Conservation (phyloP, 2,329 filamentous ascomycete genomes). For the Trichoderma lentiforme region DNA sequence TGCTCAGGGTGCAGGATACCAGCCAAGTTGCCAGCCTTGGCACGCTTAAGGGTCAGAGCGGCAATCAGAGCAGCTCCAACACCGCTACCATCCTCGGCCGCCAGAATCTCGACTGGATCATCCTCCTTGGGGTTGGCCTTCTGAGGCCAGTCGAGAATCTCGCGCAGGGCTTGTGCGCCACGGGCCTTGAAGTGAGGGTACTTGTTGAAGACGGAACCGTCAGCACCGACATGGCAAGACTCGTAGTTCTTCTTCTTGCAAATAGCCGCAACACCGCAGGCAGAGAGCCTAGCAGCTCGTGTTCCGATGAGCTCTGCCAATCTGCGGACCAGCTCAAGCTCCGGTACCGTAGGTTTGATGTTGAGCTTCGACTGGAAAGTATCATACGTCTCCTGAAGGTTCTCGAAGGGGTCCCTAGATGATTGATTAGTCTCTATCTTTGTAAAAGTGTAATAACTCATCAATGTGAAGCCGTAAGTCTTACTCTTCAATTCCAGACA, state of each 20-base stretch:
- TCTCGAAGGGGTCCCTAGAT: constrained; percentile 83
- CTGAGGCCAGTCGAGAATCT: constrained; percentile 90
- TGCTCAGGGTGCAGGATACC: constrained; percentile 65
- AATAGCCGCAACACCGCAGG: constrained; percentile 93
- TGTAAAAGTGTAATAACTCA: not conserved
- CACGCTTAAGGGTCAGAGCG: constrained; percentile 62
- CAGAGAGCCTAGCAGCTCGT: constrained; percentile 85
- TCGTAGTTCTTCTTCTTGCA: constrained; percentile 92
- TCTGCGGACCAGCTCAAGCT: constrained; percentile 85
- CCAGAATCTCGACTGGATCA: constrained; percentile 82
- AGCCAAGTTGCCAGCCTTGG: constrained; percentile 59
- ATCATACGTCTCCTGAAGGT: constrained; percentile 83
- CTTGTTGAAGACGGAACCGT: constrained; percentile 98
- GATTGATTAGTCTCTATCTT: constrained; percentile 20
- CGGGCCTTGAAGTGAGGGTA: constrained; percentile 97
- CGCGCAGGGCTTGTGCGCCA: constrained; percentile 81
- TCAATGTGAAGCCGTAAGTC: constrained; percentile 28
- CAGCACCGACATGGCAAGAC: constrained; percentile 89
- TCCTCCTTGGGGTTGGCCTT: constrained; percentile 67
- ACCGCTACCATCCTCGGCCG: constrained; percentile 93
- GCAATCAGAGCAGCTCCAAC: constrained; percentile 97
- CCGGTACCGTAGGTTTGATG: constrained; percentile 67
- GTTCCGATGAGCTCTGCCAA: constrained; percentile 93
- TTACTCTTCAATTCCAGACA: constrained; percentile 86
- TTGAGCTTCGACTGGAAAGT: constrained; percentile 74